A percentile compares a stretch with the other conserved stretches of the same genome.
Conservation (phyloP, 2,329 filamentous ascomycete species). For the Colletotrichum phormii region DNA sequence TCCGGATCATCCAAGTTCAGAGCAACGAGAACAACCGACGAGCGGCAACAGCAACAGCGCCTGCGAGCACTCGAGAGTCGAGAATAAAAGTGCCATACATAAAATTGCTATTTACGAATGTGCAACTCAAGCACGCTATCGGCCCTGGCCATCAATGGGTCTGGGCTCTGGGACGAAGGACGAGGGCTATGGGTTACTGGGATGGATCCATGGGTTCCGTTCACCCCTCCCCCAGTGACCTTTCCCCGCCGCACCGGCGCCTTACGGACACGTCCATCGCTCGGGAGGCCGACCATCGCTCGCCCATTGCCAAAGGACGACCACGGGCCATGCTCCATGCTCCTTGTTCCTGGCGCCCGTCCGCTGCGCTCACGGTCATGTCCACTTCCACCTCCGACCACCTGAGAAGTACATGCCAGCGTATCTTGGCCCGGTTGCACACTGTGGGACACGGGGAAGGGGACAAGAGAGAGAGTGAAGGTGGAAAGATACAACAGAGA, state of each 20-base stretch:
- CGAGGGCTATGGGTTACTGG: conserved; percentile 3
- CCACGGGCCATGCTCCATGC: conserved; percentile 34
- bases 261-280: conserved; percentile 32
- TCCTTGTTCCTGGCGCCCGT: conserved; percentile 35
- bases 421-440: conserved; percentile 3
- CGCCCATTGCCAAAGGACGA: conserved; percentile 22
- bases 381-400: conserved; percentile 23
- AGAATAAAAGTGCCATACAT: conserved; percentile 14
- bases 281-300: conserved; percentile 36
- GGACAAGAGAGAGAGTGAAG: neutral
- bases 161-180: conserved; percentile 3
- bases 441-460: conserved; percentile 21
- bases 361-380: conserved; percentile 12
- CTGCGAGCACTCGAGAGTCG: neutral
- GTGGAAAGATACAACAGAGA: neutral
- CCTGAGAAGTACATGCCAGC: neutral
- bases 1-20: neutral
- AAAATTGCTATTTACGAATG: conserved; percentile 33
- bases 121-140: conserved; percentile 26
- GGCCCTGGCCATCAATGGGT: conserved; percentile 19
- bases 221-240: conserved; percentile 35
- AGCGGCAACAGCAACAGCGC: neutral
- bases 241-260: conserved; percentile 34
- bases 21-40: neutral
- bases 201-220: neutral